Base-by-base conservation (phyloP, 2,329 filamentous ascomycete species). In the Phialophora macrospora region DNA sequence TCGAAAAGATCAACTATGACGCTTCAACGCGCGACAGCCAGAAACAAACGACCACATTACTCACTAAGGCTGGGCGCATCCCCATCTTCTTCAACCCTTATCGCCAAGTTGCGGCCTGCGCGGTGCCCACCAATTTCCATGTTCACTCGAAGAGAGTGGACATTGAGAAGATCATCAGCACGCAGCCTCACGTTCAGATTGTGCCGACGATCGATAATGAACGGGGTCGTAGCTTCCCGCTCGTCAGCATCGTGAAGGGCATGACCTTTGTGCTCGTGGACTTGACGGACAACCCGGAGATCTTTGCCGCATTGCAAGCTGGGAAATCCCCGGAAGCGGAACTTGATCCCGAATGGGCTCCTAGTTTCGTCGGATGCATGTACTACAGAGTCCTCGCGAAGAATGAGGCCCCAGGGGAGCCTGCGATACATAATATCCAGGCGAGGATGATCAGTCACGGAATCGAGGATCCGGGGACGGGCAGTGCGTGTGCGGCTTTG, bases 161-260 rank as follows among this genome's bases (percentile, higher is more conserved):
- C 17, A 66, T 73, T 32, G 65, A 75, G 32, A 72, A 72, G 48
- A 65, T 75, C 51, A 68, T 75, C 22, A 67, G 69, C 46, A 68
- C 69, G 28, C 74, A 76, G 55, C 73, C 70, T 22, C 68, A 70
- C 24, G 65, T 74, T 28, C 65, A 72, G 59, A 70, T 69, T 4
- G 66, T 72, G 28, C 70, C 72, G 6, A 70, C 72, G 1, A 70
- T 72, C 44, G 71, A 71, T 14, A 74, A 72, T 55, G 70, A 65
- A 54, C 73, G 66, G n/a, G 64, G 58, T 44, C 69, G 58, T n/a
- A 76, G 76, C 4, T 80, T 83, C 8, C 82, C 84, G 14, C 73
- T 86, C 20, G 82, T 87, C 63, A 88, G 85, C 69, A 85, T 93
- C 54, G 90, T 92, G 41, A 86, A 86, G 52, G 91, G 90, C 55